Base-by-base conservation (phyloP, 441 rosid genomes). In the Hura crepitans region DNA sequence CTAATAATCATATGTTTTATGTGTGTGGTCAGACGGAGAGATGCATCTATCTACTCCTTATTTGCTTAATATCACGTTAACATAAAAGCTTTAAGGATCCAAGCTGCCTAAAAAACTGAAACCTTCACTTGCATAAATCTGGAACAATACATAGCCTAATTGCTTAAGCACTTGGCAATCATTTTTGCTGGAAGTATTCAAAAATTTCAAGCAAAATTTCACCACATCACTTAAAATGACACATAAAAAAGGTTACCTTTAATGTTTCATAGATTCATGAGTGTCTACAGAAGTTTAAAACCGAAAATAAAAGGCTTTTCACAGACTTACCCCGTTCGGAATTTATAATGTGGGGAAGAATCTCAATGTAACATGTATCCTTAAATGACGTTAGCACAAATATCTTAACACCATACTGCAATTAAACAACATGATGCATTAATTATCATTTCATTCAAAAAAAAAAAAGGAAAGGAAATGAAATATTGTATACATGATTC, bases 391-490 rank as follows among this genome's bases (percentile, higher is more conserved):
- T 92, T 37, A 94, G 45, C 72, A 94, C 89, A 71, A 90, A 81
- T 77, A 94, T 86, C 85, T 85, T 92, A 54, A 90, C 85, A 22
- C 92, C 97, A 76, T 84, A 94, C 98, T 94, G 88, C 81, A 81
- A 67, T 69, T 39, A 72, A 30, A 31, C 4, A 43, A 55, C 46
- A 65, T 18, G 23, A 65, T 18, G 23, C 25, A 42, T 49, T 55
- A 70, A 23, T 35, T 18, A 60, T 62, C 39, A 4, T 54, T 39
- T 46, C 30, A 42, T 42, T 42, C 1, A 42, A 42, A 10, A 7
- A 68, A 55, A 33, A 4, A 51, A 42, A 27, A n/a, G 23, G 5
- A 62, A 62, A 49, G 39, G 61, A 58, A 51, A 42, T 23, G 9
- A 43, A 14, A 42, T 15, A 8, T 6, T 7, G 22, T 2, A 8